Percentiles rank a stretch among this genome's conserved stretches.
Evolutionary conservation across 2,329 filamentous ascomycete species (phyloP).

Genomic region (Macrophomina tecta): DNA sequence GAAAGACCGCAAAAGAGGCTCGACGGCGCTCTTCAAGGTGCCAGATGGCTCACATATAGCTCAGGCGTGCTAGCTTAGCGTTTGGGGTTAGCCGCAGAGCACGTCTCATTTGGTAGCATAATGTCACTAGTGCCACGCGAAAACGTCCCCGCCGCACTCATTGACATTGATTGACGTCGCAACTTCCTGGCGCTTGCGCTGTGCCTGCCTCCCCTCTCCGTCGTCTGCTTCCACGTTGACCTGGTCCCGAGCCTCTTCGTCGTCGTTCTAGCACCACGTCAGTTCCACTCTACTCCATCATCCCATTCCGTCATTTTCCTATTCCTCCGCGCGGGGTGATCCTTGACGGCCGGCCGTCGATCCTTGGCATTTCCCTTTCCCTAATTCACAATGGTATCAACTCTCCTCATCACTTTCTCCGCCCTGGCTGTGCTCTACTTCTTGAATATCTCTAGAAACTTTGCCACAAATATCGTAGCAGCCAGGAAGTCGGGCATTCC

Average conservation of each 20-base stretch:
- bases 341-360: conserved; percentile 12
- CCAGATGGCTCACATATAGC: background rate
- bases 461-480: conserved; percentile 49
- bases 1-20: background rate
- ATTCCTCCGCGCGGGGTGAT: background rate
- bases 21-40: background rate
- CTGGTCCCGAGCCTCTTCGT: background rate
- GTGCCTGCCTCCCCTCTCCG: background rate
- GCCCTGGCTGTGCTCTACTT: conserved; percentile 43
- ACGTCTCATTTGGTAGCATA: background rate
- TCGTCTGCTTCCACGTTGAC: background rate
- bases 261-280: background rate
- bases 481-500: conserved; percentile 55
- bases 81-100: conserved; percentile 15
- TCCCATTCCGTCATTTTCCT: background rate
- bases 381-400: conserved; percentile 34
- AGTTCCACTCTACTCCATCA: background rate
- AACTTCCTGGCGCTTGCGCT: background rate
- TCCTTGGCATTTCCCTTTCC: conserved; percentile 1
- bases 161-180: conserved; percentile 11
- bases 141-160: background rate
- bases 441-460: conserved; percentile 43
- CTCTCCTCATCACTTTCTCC: conserved; percentile 36
- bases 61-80: background rate
- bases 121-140: conserved; percentile 8